Base-by-base conservation (phyloP, 208 protist genomes). In the Leishmania braziliensis region DNA sequence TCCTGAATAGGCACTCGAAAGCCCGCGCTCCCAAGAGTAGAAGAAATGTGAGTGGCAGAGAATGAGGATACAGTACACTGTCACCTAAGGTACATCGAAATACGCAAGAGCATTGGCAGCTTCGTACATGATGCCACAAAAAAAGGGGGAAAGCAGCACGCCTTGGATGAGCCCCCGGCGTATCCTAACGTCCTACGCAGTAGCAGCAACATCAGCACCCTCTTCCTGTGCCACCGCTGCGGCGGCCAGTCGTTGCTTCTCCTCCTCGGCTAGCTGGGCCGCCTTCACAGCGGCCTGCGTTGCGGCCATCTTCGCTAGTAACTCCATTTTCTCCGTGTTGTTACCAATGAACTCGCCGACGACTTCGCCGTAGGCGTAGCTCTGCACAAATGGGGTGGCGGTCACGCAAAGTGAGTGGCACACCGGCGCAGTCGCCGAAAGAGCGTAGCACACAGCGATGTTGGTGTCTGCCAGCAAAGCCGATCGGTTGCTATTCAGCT, bases 311-410 rank as follows among this genome's bases (percentile, higher is more conserved):
- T 91, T 95, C 2, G 92, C 88, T 10, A 97, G 60, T 23, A 97
- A 80, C 36, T 87, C 65, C 46, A 86, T 89, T 80, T 97, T 97
- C 20, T 95, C 90, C 2, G 87, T 76, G 70, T 95, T 97, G 74
- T 97, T 88, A 8, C 94, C 94, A 14, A 80, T 69, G 76, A 97
- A 95, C 48, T 70, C 56, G 2, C 78, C 66, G 0, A 95, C 71
- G 14, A 86, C 78, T 16, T 80, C 81, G n/a, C 94, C 94, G 79
- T 92, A 94, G 18, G 89, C 84, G 83, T 92, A 95, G 53, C 87
- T 84, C 18, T 79, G 82, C 82, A 90, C 90, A 63, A 78, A 90
- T 9, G 94, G 94, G 1, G 92, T 65, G 4, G 89, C 62, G 0
- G 78, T 78, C 16, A 97, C 86, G 16, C 84, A 60, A 18, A 95